These are phyloP conservation scores for Talaromyces trachyspermus DNA, from an alignment of 495 filamentous ascomycete genomes.

Conservation along the genomic window DNA sequence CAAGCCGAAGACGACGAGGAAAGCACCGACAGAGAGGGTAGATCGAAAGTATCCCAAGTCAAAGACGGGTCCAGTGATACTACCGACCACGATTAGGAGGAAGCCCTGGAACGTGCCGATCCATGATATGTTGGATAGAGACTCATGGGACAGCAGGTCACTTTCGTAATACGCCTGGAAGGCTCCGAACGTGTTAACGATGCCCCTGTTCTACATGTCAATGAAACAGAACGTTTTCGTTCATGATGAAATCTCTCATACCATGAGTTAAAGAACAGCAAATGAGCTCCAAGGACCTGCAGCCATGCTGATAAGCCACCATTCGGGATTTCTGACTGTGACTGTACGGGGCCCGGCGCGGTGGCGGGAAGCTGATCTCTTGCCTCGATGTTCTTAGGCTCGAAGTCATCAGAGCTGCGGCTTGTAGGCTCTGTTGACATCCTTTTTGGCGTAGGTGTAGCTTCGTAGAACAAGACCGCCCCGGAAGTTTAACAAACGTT, in stretches of 20 bases:
- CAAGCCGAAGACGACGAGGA: conserved; percentile 36
- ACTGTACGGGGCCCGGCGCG: background rate
- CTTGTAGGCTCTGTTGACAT: background rate
- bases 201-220: conserved; percentile 32
- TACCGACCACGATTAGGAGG: conserved; percentile 32
- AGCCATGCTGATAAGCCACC: conserved; percentile 24
- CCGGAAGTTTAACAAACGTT: background rate
- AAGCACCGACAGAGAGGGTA: conserved; percentile 21
- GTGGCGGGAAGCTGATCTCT: background rate
- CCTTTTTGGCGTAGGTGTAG: background rate
- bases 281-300: conserved; percentile 18
- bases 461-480: no score
- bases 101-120: conserved; percentile 39
- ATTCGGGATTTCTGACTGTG: conserved; percentile 12
- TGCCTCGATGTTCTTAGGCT: background rate
- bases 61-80: conserved; percentile 35
- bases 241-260: no score
- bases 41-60: conserved; percentile 35
- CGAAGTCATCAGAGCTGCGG: background rate
- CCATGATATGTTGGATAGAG: conserved; percentile 34
- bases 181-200: conserved; percentile 39
- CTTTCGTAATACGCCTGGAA: conserved; percentile 41
- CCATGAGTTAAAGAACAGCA: conserved; percentile 10
- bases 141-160: conserved; percentile 20
- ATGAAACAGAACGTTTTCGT: no score